phyloP scores from a whole-genome alignment of 148 eudicot species.

The Cornus controversa region DNA sequence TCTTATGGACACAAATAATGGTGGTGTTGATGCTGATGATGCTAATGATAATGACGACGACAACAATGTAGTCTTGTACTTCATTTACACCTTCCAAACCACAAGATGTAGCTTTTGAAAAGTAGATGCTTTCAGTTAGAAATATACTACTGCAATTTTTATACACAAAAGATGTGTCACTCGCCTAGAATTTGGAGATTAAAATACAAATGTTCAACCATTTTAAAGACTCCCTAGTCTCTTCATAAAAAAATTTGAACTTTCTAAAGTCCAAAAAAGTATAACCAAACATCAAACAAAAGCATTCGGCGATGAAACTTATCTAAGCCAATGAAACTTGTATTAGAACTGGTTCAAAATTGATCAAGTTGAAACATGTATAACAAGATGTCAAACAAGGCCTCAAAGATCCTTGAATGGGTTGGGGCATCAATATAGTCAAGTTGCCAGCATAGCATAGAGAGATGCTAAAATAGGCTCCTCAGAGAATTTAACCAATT shows the following conservation, averaged over 20 bases:
- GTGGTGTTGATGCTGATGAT: no score
- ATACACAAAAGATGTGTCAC: no score
- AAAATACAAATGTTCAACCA: not conserved
- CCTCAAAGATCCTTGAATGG: not conserved
- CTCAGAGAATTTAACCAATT: no score
- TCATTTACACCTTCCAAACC: not conserved
- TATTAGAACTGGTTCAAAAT: not conserved
- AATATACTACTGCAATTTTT: no score
- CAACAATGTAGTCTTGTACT: no score
- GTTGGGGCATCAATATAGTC: not conserved
- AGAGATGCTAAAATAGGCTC: not conserved
- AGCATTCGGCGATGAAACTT: not conserved
- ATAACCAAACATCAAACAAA: not conserved
- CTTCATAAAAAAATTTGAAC: not conserved
- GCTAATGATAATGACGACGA: no score
- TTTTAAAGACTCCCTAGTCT: no score
- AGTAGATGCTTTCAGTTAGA: not conserved
- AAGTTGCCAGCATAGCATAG: not conserved
- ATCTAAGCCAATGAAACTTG: not conserved
- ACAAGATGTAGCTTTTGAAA: not conserved
- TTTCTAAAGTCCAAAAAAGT: not conserved
- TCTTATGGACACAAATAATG: not conserved
- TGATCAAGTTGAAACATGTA: not conserved
- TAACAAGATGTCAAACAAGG: slow-evolving; percentile 5
- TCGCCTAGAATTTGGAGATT: not conserved